Conservation (phyloP, 345 rosid species). For the Eucalyptus sp. region DNA sequence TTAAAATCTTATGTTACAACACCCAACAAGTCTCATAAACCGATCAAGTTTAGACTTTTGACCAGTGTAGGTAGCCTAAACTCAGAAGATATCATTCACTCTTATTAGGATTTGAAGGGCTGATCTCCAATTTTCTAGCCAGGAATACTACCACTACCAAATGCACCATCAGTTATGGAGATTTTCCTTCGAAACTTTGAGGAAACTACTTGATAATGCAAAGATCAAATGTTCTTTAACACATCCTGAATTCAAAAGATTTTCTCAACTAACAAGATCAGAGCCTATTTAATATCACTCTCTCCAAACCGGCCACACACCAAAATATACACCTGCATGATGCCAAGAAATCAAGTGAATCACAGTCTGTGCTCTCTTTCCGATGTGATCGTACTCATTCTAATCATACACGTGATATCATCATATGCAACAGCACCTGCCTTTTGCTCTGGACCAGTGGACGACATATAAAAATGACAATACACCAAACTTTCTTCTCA, state of each 20-base stretch:
- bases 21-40: neutral
- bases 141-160: rapidly evolving
- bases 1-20: neutral
- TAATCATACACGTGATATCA: neutral
- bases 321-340: neutral
- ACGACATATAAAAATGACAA: neutral
- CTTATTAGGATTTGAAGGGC: neutral
- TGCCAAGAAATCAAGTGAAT: neutral
- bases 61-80: rapidly evolving
- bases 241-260: neutral
- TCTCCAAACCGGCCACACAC: neutral
- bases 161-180: neutral
- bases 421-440: neutral
- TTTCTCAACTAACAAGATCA: neutral
- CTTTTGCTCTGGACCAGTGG: neutral
- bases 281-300: neutral
- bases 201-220: neutral
- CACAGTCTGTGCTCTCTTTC: neutral
- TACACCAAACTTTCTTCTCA: neutral
- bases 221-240: neutral
- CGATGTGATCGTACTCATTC: neutral
- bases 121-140: neutral
- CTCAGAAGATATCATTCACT: neutral
- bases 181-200: neutral
- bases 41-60: neutral